Conservation (phyloP, 2,329 filamentous ascomycete species). For the Fusarium algeriense region DNA sequence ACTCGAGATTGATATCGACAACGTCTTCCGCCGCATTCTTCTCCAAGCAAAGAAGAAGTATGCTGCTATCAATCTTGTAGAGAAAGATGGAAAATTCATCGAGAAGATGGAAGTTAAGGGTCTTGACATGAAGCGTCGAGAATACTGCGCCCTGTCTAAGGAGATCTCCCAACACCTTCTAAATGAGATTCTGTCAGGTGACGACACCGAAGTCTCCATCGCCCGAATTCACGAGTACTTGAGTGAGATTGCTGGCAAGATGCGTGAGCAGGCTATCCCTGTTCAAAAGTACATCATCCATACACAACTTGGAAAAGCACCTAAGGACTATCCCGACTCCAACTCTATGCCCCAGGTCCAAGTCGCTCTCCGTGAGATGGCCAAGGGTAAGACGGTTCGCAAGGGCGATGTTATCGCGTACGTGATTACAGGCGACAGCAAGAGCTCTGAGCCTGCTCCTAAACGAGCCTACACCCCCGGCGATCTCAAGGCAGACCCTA, state of each 20-base stretch:
- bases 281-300: constrained; percentile 95
- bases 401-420: constrained; percentile 97
- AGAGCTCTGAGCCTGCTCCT: constrained; percentile 76
- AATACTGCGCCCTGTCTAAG: constrained; percentile 96
- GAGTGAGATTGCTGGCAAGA: constrained; percentile 83
- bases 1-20: constrained; percentile 98
- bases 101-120: constrained; percentile 99
- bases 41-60: constrained; percentile 99
- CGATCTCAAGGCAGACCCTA: constrained; percentile 82
- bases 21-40: constrained; percentile 92
- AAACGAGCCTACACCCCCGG: constrained; percentile 91
- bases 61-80: constrained; percentile 92
- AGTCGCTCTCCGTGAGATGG: constrained; percentile 89
- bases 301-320: constrained; percentile 95
- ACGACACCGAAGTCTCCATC: constrained; percentile 89
- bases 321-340: constrained; percentile 92
- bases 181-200: constrained; percentile 94
- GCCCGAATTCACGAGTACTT: constrained; percentile 94
- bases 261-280: constrained; percentile 83
- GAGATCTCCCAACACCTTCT: constrained; percentile 91
- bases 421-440: constrained; percentile 84
- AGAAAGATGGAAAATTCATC: constrained; percentile 87
- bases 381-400: constrained; percentile 87
- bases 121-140: constrained; percentile 96
- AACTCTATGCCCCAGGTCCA: constrained; percentile 98